Evolutionary conservation across 1,284 basidiomycete species (phyloP).

Genomic region (Ustilago shanxiensis): DNA sequence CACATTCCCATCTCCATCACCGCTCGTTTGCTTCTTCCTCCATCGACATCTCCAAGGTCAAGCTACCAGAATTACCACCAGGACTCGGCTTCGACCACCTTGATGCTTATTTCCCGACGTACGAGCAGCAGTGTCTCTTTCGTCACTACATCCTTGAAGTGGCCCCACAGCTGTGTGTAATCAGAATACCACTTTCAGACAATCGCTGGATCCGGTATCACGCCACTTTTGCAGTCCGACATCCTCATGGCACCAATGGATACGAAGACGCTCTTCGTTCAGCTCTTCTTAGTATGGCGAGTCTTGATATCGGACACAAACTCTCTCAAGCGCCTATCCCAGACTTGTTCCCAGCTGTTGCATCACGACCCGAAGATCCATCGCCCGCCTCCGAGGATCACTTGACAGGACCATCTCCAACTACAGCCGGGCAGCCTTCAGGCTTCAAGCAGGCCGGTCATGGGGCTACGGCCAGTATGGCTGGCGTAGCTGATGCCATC

Average conservation of each 20-base stretch:
- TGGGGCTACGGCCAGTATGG: background rate
- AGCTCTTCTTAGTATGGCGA: conserved; percentile 42
- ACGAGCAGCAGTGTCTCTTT: conserved; percentile 47
- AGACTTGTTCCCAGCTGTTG: conserved; percentile 22
- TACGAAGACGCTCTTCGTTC: conserved; percentile 47
- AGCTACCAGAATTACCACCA: conserved; percentile 37
- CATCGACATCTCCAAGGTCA: conserved; percentile 41
- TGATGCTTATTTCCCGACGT: conserved; percentile 43
- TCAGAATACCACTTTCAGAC: conserved; percentile 35
- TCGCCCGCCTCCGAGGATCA: conserved; percentile 15
- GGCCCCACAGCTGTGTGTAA: conserved; percentile 42
- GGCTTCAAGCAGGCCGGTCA: background rate
- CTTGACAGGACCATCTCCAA: conserved; percentile 5
- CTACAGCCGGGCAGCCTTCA: background rate
- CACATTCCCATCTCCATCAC: background rate
- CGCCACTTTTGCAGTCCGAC: conserved; percentile 37
- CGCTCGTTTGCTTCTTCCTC: conserved; percentile 18
- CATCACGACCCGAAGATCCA: conserved; percentile 9
- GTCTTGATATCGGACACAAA: conserved; percentile 47
- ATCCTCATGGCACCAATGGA: conserved; percentile 39
- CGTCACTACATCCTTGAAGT: conserved; percentile 49
- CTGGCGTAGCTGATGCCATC: conserved; percentile 11
- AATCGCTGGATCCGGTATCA: conserved; percentile 49
- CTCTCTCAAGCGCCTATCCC: conserved; percentile 39
- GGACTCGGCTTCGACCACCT: conserved; percentile 45